Base-by-base conservation (phyloP, 305 asterid species). In the Lippia alba region DNA sequence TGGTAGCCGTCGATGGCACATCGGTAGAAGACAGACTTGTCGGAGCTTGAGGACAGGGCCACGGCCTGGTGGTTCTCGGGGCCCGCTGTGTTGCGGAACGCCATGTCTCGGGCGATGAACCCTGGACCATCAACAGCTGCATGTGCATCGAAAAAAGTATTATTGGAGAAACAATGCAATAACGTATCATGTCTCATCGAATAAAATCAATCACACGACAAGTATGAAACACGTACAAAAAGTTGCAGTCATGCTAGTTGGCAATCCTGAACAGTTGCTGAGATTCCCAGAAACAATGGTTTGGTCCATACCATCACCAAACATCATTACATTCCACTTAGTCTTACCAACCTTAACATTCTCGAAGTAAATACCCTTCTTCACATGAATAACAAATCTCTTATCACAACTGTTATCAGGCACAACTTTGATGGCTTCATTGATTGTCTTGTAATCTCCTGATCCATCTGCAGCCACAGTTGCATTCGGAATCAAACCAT, bases 401-500 rank as follows among this genome's bases (percentile, higher is more conserved):
- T 10, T 45, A 0, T 14, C 12, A 11, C 1, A 50, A 17, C 67
- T 76, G 0, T 51, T 61, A 18, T 62, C 11, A 0, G 88, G 87
- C 32, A 83, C 84, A 8, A 44, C 69, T 1, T 54, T 54, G 16
- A 87, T 66, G 33, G 90, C 94, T 11, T 76, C 90, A 12, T 64
- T 80, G 70, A 88, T 81, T 1, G 83, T 79, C 19, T 4, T 45
- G 39, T 57, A 80, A 44, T 78, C 69, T 18, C 90, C 89, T 0
- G 81, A 67, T 0, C 94, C 94, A 72, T 89, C 96, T 64, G 73
- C 58, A 3, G 91, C 94, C 54, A 87, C 91, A 18, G 80, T 67
- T 16, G 80, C 66, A 60, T 85, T 65, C 24, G 86, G 66, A 0
- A 4, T 9, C 3, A 24, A 18, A 17, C 8, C 56, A 12, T 36